Base-by-base conservation (phyloP, 2,329 filamentous ascomycete species). In the Colletotrichum scovillei region DNA sequence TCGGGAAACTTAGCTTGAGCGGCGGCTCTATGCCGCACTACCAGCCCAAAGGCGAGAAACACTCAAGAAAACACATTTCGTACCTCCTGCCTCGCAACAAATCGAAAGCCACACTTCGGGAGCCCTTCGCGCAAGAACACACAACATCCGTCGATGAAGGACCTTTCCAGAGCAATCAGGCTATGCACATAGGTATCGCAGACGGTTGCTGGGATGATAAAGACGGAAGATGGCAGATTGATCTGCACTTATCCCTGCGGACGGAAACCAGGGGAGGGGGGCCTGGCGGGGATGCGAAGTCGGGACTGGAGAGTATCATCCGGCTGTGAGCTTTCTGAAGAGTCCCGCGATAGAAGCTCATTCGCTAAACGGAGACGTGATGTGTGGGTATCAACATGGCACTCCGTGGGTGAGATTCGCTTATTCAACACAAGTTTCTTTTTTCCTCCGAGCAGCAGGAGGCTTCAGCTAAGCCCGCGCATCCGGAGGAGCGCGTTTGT, bases 191-290 rank as follows among this genome's bases (percentile, higher is more conserved):
- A 30, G 30, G 30, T 30, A 60, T 49, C 32, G 46, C 19, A 2
- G 42, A 62, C n/a, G 46, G 56, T 35, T 53, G 14, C 42, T 46
- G 24, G 58, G 53, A 53, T 35, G 58, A 69, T 58, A 24, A 38
- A 22, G 62, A 55, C 35, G 62, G 26, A 38, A n/a, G 52, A 65
- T 57, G 63, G 57, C 22, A 52, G 66, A 42, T 35, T 59, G 70
- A 72, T 72, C 58, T 72, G 24, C 59, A 24, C 42, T 59, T 49
- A 62, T 72, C 70, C 70, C 70, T 69, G 65, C 58, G 55, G 42
- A 59, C 53, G 59, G 66, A 55, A 53, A 35, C 22, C 28, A 52
- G 46, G 35, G 24, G 62, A n/a, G 24, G 46, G 62, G 62, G 38
- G 4, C 38, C 38, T 6, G 38, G 38, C 38, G 24, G 32, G 32